Base-by-base conservation (phyloP, 805 yeast species). In the Candida nemodendra region DNA sequence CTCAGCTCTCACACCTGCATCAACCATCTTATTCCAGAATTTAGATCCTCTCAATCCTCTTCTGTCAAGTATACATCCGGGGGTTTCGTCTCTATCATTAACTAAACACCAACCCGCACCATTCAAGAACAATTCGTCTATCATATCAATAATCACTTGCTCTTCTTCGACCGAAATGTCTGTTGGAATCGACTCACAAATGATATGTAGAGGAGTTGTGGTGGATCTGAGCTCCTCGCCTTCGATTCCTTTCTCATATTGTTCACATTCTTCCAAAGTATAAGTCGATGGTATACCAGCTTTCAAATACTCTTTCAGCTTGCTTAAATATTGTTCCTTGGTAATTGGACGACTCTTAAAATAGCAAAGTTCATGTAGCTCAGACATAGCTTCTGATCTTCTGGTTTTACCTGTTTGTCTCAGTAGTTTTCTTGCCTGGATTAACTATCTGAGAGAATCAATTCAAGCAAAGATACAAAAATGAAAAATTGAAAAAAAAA, bases 101-200 rank as follows among this genome's bases (percentile, higher is more conserved):
- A 79, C 66, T 50, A 85, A 69, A 60, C 84, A 81, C 97, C 97
- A 90, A 8, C 95, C 95, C 0, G 95, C 96, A 19, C 97, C 97
- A 57, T 79, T 83, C 54, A 85, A 79, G 47, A 90, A 81, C 41
- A 90, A 61, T 15, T 68, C 71, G 19, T 77, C 76, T 41, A 87
- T 78, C 78, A 90, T 71, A 9, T 63, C 58, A 22, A 64, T 41
- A 0, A 81, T 71, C 1, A 76, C 67, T 1, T 56, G 47, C 38
- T 69, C 68, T 38, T 78, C 84, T 0, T 62, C 69, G 4, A 42
- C 40, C 0, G 62, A 52, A 2, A 62, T 41, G 42, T 76, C 74
- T 3, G 25, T 17, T 0, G 74, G 72, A 9, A 82, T 50, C 30
- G 76, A 68, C 30, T 78, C 74, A 36, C 82, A 73, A 6, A 87